phyloP scores from a whole-genome alignment of 768 basidiomycete genomes.

The Amanita fuliginea region DNA sequence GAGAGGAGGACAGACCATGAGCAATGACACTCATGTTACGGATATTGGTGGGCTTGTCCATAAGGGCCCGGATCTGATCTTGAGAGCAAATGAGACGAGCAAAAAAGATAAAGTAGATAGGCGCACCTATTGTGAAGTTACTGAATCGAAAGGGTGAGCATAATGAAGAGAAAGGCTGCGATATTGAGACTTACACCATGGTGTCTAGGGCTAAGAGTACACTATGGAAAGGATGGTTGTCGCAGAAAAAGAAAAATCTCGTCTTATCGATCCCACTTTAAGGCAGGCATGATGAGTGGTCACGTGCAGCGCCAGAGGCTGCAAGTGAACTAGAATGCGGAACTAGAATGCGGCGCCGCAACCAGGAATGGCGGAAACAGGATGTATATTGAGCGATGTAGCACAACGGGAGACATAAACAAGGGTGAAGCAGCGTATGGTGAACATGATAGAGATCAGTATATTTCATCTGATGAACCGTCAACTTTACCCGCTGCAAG shows the following conservation, averaged over 20 bases:
- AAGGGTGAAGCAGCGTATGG: too few species aligned
- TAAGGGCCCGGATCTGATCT: conserved; percentile 84
- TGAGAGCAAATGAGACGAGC: conserved; percentile 6
- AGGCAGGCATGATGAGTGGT: conserved; percentile 20
- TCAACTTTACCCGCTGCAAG: conserved; percentile 28
- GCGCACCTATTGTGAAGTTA: conserved; percentile 77
- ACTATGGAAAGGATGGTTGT: too few species aligned
- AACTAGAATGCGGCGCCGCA: too few species aligned
- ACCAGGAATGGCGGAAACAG: too few species aligned
- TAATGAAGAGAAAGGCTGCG: conserved; percentile 6
- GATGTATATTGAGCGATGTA: too few species aligned
- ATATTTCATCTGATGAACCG: too few species aligned
- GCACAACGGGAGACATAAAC: too few species aligned
- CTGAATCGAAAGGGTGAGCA: conserved; percentile 32
- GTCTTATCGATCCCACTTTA: conserved; percentile 31
- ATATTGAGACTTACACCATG: conserved; percentile 66
- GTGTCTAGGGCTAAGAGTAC: conserved; percentile 36
- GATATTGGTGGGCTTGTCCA: conserved; percentile 88
- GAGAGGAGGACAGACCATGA: conserved; percentile 41
- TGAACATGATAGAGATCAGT: too few species aligned
- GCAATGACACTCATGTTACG: conserved; percentile 94
- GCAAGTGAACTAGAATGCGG: too few species aligned
- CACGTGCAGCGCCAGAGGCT: neutral
- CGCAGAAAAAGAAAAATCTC: conserved; percentile 9
- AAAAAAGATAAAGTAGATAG: neutral